Base-by-base conservation (phyloP, 2,329 filamentous ascomycete genomes). In the Aspergillus sclerotialis region DNA sequence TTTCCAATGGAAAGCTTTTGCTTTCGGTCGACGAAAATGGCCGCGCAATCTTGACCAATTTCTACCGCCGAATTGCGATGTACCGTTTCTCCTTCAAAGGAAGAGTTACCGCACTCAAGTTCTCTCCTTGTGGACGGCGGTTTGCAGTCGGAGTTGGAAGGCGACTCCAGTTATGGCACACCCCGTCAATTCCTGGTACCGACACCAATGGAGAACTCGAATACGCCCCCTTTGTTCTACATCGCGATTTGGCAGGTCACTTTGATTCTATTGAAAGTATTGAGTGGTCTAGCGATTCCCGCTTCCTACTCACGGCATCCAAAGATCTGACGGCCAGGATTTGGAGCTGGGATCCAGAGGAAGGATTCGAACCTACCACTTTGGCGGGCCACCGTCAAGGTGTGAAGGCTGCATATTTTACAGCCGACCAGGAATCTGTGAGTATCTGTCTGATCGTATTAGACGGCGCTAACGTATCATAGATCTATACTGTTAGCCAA, bases 331-430 rank as follows among this genome's bases (percentile, higher is more conserved):
- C 89, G 0, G 83, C 86, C 25, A 78, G 89, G 56, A 85, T 98
- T 78, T 98, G 90, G 90, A 96, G 89, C 58, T 67, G 95, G 46
- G 76, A 93, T 47, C 74, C 80, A 1, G 87, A 94, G 52, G 84
- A 90, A 40, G 85, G 83, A 2, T 96, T 96, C 61, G 78, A 80
- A 32, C 88, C 90, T 1, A 98, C 92, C 2, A 86, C 89, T 11
- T 67, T 98, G 42, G 82, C 87, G 3, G 92, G 92, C 2, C 93
- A 98, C 63, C 81, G 88, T 57, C 88, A 95, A 61, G 82, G 77
- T 11, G 84, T 98, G 3, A 74, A 93, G 35, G 86, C 83, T n/a
- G 89, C 89, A n/a, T 98, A 88, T 80, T 98, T 98, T 57, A 93
- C 89, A 1, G 80, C 83, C 42, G 81, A 94, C 49, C 92, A 98